Evolutionary conservation across 768 basidiomycete species (phyloP).

Genomic region (Leccinum disarticulatum): DNA sequence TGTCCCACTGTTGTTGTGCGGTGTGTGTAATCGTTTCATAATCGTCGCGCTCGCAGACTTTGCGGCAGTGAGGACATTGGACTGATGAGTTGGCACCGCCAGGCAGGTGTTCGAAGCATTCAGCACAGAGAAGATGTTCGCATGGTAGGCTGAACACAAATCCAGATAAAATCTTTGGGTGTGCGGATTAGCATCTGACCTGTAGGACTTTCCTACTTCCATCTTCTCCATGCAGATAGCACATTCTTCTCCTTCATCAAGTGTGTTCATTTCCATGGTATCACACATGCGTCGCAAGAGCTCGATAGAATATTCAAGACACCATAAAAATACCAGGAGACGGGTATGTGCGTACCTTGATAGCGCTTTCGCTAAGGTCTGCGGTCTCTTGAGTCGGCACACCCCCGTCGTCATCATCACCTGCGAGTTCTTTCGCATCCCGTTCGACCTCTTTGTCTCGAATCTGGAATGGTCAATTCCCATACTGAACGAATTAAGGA

Average conservation of each 20-base stretch:
- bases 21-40: constrained; percentile 18
- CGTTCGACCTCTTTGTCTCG: constrained; percentile 15
- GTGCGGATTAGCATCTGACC: constrained; percentile 10
- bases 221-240: constrained; percentile 21
- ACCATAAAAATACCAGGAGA: not conserved
- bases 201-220: constrained; percentile 17
- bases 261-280: constrained; percentile 21
- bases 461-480: constrained; percentile 11
- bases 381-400: not conserved
- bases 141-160: constrained; percentile 11
- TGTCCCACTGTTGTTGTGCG: constrained; percentile 21
- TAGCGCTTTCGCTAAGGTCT: constrained; percentile 12
- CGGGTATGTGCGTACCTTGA: constrained; percentile 5
- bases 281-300: constrained; percentile 17
- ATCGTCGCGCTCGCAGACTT: constrained; percentile 8
- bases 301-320: constrained; percentile 4
- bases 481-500: not conserved
- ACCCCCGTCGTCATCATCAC: not conserved
- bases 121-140: constrained; percentile 16
- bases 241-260: constrained; percentile 23
- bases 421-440: constrained; percentile 16
- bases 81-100: constrained; percentile 1
- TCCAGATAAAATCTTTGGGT: not conserved
- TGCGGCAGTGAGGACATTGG: constrained; percentile 23
- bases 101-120: constrained; percentile 13